Base-by-base conservation (phyloP, 192 early-diverging fungal species). In the Linnemannia schmuckeri region DNA sequence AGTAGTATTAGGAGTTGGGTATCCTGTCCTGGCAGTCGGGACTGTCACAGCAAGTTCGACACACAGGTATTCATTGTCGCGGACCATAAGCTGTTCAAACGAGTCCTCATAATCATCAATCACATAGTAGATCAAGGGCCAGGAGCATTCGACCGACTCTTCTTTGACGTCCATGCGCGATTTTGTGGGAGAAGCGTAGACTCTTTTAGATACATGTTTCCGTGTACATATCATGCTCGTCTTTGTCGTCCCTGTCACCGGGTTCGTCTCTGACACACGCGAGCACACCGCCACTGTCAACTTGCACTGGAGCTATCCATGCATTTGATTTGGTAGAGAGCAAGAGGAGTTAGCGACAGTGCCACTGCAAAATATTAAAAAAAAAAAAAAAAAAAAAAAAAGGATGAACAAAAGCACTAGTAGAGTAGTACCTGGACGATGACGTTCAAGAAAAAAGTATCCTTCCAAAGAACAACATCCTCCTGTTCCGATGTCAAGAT, bases 61-160 rank as follows among this genome's bases (percentile, higher is more conserved):
- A 83, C 97, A 98, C 46, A 98, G 91, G 84, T 97, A 97, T 90
- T 98, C 97, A 74, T 93, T 92, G 70, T 96, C 94, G 61, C 90
- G 92, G 54, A 98, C 94, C 79, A 96, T 93, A 83, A 98, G 91
- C 89, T 98, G 96, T 77, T 97, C 92, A 88, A 97, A 96, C 88
- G 93, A 92, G 74, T 96, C 96, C 81, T 98, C 96, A 88, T 94
- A 98, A 91, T 98, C 96, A 88, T 97, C 96, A 73, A 97, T 94
- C 44, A 96, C 95, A 89, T 97, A 98, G 89, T 98, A 97, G 46
- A 98, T 96, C 80, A 95, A 87, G 10, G 97, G 97, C 86, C 95
- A 97, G 22, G 96, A 97, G 83, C 94, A 96, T 83, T 98, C 97
- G 90, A 96, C 96, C 70, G 96, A 94, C 18, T 94, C 92, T 74